These are phyloP conservation scores for Strobilomyces echinocephalus DNA, from an alignment of 768 basidiomycete species.

Conservation along the genomic window DNA sequence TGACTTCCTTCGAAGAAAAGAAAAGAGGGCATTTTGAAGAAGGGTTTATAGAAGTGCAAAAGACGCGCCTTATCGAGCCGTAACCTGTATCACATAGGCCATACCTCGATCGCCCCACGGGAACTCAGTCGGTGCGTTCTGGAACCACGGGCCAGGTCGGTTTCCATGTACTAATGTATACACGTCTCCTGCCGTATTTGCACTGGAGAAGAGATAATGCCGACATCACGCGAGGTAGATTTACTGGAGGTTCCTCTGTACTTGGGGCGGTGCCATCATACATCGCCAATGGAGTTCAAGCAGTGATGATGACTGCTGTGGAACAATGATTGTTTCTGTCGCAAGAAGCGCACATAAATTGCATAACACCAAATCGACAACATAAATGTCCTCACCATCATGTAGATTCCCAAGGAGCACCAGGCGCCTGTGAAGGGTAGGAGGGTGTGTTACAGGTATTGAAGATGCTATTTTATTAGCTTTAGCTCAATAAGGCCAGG, in stretches of 20 bases:
- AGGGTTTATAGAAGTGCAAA: constrained; percentile 47
- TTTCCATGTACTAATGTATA: constrained; percentile 15
- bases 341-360: constrained; percentile 3
- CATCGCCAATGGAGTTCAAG: neutral
- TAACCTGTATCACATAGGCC: neutral
- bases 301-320: neutral
- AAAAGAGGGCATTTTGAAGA: constrained; percentile 59
- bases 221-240: constrained; percentile 6
- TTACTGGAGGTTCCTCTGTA: constrained; percentile 13
- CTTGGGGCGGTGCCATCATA: neutral
- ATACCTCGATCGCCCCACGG: constrained; percentile 1
- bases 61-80: constrained; percentile 36
- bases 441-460: constrained; percentile 12
- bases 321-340: neutral
- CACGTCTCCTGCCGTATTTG: constrained; percentile 3
- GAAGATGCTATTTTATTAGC: too few species aligned
- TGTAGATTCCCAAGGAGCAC: constrained; percentile 8
- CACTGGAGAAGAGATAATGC: constrained; percentile 1
- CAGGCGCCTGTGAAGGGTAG: constrained; percentile 10
- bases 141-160: neutral
- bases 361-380: neutral
- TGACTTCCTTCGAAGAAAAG: constrained; percentile 47
- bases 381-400: constrained; percentile 11
- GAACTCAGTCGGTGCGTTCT: neutral
- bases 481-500: constrained; percentile 11